phyloP scores from a whole-genome alignment of 148 eudicot species.

The Tetragonia tetragonoides region DNA sequence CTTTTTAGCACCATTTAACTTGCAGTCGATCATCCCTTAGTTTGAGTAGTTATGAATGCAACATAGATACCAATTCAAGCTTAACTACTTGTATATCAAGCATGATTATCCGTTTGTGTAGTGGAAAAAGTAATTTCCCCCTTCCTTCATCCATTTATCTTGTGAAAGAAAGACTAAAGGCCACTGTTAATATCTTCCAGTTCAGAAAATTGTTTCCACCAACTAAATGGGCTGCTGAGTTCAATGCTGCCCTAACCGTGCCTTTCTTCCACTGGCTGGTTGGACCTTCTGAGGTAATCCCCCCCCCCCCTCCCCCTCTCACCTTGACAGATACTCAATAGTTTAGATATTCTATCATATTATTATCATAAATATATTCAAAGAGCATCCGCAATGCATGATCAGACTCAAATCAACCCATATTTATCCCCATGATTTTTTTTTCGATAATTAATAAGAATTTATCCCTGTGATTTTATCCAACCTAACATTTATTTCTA shows the following conservation, averaged over 20 bases:
- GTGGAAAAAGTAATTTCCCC: not conserved
- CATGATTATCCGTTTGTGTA: no score
- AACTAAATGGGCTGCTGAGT: conserved; percentile 88
- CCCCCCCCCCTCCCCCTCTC: not conserved
- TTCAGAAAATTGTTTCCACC: conserved; percentile 92
- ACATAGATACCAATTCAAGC: no score
- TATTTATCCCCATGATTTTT: no score
- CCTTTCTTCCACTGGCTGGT: conserved; percentile 95
- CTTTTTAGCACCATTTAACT: no score
- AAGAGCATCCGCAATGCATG: no score
- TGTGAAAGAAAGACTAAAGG: not conserved
- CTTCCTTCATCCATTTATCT: not conserved
- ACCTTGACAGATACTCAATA: not conserved
- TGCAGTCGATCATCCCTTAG: no score
- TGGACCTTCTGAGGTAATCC: conserved; percentile 84
- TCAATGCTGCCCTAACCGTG: conserved; percentile 80
- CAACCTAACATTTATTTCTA: no score
- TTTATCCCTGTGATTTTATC: no score
- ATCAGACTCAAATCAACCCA: no score
- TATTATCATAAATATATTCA: not conserved
- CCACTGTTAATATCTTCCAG: conserved; percentile 31
- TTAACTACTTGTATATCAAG: no score
- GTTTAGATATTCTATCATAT: not conserved
- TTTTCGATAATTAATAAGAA: no score
- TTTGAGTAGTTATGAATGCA: no score